Evolutionary conservation across 2,329 filamentous ascomycete genomes (phyloP).

Genomic region (Fusarium devonianum): DNA sequence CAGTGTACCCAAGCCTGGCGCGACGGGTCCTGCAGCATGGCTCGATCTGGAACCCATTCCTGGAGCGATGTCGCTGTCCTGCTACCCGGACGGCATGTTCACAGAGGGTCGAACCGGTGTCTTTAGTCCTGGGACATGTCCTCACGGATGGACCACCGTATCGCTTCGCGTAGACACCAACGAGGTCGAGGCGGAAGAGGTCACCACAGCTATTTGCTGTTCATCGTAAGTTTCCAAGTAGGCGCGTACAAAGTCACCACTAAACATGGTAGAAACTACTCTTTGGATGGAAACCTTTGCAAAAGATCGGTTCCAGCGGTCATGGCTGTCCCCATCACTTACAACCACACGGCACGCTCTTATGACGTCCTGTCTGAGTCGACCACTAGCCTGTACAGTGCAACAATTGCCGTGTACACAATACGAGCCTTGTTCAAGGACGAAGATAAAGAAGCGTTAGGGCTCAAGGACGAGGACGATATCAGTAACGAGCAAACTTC

Average conservation of each 20-base stretch:
- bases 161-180: conserved; percentile 44
- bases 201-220: conserved; percentile 52
- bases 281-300: conserved; percentile 45
- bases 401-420: conserved; percentile 49
- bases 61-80: conserved; percentile 49
- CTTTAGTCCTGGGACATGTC: conserved; percentile 51
- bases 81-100: conserved; percentile 53
- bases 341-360: conserved; percentile 46
- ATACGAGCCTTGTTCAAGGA: conserved; percentile 50
- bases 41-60: conserved; percentile 48
- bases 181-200: conserved; percentile 40
- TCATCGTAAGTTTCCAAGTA: conserved; percentile 48
- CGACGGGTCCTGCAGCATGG: conserved; percentile 46
- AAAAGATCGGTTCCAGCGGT: conserved; percentile 47
- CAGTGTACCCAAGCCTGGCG: conserved; percentile 32
- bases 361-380: conserved; percentile 47
- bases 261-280: conserved; percentile 45
- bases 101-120: conserved; percentile 47
- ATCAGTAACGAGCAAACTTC: conserved; percentile 32
- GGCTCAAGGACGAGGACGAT: conserved; percentile 46
- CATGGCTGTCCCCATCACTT: conserved; percentile 48
- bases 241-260: conserved; percentile 1
- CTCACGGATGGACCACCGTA: conserved; percentile 51
- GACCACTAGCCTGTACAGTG: conserved; percentile 49
- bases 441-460: conserved; percentile 46